phyloP scores from a whole-genome alignment of 768 basidiomycete species.

The Cubamyces lactineus region DNA sequence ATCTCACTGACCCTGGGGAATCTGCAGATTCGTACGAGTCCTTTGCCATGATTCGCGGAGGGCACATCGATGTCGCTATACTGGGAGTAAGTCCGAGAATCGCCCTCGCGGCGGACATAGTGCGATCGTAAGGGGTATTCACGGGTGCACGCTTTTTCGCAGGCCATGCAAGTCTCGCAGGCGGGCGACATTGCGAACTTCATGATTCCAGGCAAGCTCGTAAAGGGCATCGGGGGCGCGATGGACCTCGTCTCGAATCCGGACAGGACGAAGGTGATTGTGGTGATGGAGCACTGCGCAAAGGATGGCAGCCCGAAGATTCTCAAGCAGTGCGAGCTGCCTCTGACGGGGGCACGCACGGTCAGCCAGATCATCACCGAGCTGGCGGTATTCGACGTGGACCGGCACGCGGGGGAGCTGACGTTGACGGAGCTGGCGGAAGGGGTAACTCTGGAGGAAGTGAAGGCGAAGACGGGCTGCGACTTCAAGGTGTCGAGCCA shows the following conservation, averaged over 20 bases:
- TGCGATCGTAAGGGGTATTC: constrained; percentile 8
- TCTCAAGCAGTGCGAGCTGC: constrained; percentile 76
- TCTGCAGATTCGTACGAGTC: constrained; percentile 83
- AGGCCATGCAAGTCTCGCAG: constrained; percentile 96
- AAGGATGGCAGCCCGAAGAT: constrained; percentile 92
- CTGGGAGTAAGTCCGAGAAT: constrained; percentile 67
- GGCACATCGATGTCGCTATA: constrained; percentile 92
- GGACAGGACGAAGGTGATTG: constrained; percentile 91
- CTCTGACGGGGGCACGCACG: constrained; percentile 84
- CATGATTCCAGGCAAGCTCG: constrained; percentile 95
- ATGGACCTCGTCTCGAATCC: constrained; percentile 98
- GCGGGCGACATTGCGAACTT: constrained; percentile 96
- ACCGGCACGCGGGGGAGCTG: constrained; percentile 72
- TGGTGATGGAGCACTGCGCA: constrained; percentile 86
- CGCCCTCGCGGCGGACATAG: constrained; percentile 9
- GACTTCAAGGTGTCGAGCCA: constrained; percentile 67
- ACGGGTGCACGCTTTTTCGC: neutral
- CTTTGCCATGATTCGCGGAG: constrained; percentile 97
- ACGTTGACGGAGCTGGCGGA: constrained; percentile 82
- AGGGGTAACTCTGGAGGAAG: constrained; percentile 82
- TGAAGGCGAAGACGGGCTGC: constrained; percentile 85
- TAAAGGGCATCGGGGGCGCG: constrained; percentile 93
- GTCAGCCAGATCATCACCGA: constrained; percentile 95
- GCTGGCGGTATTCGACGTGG: constrained; percentile 87
- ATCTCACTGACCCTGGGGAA: neutral